Base-by-base conservation (phyloP, 2,329 filamentous ascomycete species). In the Sarocladium oryzae region DNA sequence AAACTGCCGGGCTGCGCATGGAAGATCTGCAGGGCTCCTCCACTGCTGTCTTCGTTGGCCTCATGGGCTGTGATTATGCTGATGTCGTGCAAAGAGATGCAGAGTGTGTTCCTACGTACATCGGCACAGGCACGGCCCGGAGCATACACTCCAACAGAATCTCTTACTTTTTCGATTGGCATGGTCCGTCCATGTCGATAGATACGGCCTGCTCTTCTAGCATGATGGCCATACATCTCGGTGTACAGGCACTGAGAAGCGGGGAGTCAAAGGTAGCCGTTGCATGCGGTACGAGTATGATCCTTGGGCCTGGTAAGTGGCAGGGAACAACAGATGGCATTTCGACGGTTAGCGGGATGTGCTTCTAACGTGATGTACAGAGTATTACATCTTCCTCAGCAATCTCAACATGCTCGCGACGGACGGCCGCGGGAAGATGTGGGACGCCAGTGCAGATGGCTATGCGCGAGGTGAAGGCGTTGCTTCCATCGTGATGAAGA, bases 381-480 rank as follows among this genome's bases (percentile, higher is more conserved):
- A 23, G 20, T 23, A 7, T 9, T 40, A 40, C 37, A 40, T 40
- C 37, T 11, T 23, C 13, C n/a, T 15, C 21, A 48, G 43, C 16
- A 33, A n/a, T 10, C 5, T 48, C 4, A 20, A 32, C 10, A 33
- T 35, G 26, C 28, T 48, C 15, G 32, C 43, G 10, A 8, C 43
- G n/a, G 21, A 26, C 20, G 28, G 43, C n/a, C n/a, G 13, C 10
- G 6, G 18, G 7, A 15, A 15, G 7, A 23, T 23, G 15, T 48
- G 16, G n/a, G 43, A 48, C 16, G 15, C 16, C 6, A 20, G 15
- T 21, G 43, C 26, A n/a, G 16, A 32, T 16, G 84, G 84, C 1
- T 87, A 86, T 58, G 81, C 77, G 0, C 72, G 82, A 28, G 83
- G 82, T 1, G 84, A 87, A 58, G 84, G 82, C 0, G 69, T 79